These are phyloP conservation scores for Pseudozyma flocculosa DNA, from an alignment of 1,284 basidiomycete genomes.

Conservation along the genomic window DNA sequence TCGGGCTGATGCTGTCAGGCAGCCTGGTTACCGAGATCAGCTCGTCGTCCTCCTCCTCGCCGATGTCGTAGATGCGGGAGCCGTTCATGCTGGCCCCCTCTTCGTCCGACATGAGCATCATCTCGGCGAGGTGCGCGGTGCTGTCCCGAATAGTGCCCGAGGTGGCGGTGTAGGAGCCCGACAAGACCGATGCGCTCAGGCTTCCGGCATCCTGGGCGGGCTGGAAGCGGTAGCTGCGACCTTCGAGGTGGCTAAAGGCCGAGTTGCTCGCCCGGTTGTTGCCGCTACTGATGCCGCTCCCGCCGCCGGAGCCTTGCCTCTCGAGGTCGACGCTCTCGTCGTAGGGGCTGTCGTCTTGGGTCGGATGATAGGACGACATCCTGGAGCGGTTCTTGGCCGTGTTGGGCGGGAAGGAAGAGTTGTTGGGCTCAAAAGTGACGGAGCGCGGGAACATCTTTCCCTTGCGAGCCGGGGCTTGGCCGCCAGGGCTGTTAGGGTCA, in stretches of 20 bases:
- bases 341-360: conserved; percentile 13
- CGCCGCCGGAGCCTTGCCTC: conserved; percentile 16
- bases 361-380: conserved; percentile 20
- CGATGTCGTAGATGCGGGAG: conserved; percentile 30
- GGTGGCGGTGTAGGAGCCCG: conserved; percentile 51
- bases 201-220: conserved; percentile 17
- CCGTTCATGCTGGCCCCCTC: conserved; percentile 15
- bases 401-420: conserved; percentile 29
- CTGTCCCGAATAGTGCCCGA: conserved; percentile 46
- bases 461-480: conserved; percentile 9
- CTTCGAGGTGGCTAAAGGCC: conserved; percentile 49
- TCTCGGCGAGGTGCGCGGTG: conserved; percentile 52
- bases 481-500: conserved; percentile 8
- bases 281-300: conserved; percentile 7
- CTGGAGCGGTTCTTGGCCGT: conserved; percentile 7
- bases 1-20: conserved; percentile 12
- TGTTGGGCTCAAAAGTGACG: conserved; percentile 29
- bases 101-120: conserved; percentile 47
- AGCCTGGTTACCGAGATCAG: background rate
- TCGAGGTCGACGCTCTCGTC: conserved; percentile 33
- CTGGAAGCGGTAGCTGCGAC: conserved; percentile 45
- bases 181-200: conserved; percentile 16
- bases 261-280: conserved; percentile 19
- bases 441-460: conserved; percentile 20
- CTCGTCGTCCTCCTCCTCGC: conserved; percentile 21